Conservation (phyloP, 176 grass and related monocot species). For the Rhipidocladum racemiflorum region DNA sequence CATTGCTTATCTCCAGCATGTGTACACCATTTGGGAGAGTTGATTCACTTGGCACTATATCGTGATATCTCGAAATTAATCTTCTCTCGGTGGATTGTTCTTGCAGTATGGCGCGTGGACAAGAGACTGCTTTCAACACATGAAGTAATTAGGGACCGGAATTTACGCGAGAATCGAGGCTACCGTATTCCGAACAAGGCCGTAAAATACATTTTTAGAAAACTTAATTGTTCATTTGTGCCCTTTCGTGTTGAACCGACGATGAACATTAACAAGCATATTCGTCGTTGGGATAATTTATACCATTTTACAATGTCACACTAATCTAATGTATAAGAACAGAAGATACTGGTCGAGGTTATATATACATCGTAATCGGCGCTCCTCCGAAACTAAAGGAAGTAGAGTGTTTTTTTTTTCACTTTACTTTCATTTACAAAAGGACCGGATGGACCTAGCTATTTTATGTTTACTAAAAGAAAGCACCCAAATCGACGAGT, state of each 20-base stretch:
- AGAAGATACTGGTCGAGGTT: neutral
- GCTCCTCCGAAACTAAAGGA: neutral
- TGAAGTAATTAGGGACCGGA: too few relatives aligned
- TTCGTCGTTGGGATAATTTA: neutral
- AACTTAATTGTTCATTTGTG: too few relatives aligned
- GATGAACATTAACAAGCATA: neutral
- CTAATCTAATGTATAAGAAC: neutral
- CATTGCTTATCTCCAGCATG: slow-evolving; percentile 10
- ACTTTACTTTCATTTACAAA: neutral
- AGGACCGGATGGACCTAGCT: neutral
- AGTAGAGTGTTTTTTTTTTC: neutral
- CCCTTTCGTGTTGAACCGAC: neutral
- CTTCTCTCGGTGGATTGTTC: neutral
- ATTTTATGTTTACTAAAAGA: neutral
- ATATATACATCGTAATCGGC: neutral
- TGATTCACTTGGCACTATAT: neutral
- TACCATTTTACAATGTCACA: neutral
- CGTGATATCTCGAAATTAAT: neutral
- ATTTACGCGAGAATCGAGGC: too few relatives aligned
- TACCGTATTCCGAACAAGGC: too few relatives aligned
- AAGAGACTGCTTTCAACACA: too few relatives aligned
- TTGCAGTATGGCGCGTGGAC: too few relatives aligned
- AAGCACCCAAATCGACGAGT: neutral
- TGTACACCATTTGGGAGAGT: neutral
- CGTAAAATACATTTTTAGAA: too few relatives aligned